Evolutionary conservation across 164 flowering plant species (phyloP).

Genomic region (Berberis thunbergii): DNA sequence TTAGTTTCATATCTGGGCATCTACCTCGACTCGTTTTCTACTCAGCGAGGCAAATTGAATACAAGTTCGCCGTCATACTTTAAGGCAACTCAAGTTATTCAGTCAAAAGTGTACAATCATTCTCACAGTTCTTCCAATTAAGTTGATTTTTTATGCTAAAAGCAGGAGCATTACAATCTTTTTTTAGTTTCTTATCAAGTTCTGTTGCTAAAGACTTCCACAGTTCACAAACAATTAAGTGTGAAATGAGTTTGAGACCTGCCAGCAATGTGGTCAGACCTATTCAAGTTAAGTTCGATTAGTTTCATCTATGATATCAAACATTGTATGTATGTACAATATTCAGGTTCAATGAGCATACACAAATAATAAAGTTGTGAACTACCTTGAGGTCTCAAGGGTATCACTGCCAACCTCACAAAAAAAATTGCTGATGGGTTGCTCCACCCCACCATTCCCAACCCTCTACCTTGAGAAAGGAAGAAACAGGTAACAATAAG

Average conservation of each 20-base stretch:
- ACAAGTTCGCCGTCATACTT: constrained; percentile 10
- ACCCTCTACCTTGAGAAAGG: too few relatives aligned
- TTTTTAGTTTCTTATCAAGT: background rate
- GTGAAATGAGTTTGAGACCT: background rate
- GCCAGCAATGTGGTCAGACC: background rate
- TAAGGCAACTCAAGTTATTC: constrained; percentile 31
- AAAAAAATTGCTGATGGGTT: too few relatives aligned
- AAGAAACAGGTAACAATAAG: too few relatives aligned
- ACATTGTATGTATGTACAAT: too few relatives aligned
- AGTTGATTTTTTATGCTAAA: background rate
- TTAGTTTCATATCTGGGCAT: constrained; percentile 61
- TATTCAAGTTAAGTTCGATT: too few relatives aligned
- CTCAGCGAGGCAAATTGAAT: constrained; percentile 9
- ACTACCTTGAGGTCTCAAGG: too few relatives aligned
- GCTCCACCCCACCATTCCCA: too few relatives aligned
- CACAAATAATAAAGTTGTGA: too few relatives aligned
- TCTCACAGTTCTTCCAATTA: constrained; percentile 16
- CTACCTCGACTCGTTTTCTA: constrained; percentile 45
- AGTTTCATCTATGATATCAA: too few relatives aligned
- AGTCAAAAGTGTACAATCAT: constrained; percentile 14
- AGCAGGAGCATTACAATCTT: background rate
- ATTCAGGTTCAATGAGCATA: too few relatives aligned
- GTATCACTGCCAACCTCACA: too few relatives aligned
- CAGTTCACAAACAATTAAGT: background rate
- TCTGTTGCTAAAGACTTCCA: too few relatives aligned